phyloP scores from a whole-genome alignment of 768 basidiomycete species.

The Cantharellus cinnabarinus region DNA sequence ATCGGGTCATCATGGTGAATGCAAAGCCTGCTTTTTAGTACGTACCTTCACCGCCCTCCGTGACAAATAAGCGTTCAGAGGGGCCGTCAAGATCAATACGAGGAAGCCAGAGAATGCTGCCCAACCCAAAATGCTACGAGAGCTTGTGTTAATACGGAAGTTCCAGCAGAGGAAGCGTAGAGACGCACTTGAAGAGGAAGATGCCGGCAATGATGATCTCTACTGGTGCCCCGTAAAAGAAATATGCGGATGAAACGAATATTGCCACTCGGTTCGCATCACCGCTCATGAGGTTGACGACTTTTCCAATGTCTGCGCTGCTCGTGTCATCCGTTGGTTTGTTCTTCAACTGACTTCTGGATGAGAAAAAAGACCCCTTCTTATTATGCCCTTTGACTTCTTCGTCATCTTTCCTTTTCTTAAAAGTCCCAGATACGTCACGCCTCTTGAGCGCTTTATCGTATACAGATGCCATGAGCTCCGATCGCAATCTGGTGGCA shows the following conservation, averaged over 20 bases:
- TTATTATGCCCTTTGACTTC: constrained; percentile 3
- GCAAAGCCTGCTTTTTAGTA: background rate
- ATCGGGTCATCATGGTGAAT: background rate
- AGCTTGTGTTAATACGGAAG: background rate
- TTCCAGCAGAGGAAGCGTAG: background rate
- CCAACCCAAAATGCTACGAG: constrained; percentile 34
- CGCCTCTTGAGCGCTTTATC: constrained; percentile 69
- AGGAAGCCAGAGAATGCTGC: constrained; percentile 61
- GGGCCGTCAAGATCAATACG: constrained; percentile 45
- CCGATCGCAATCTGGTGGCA: constrained; percentile 45
- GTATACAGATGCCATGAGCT: constrained; percentile 73
- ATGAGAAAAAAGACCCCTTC: constrained; percentile 1
- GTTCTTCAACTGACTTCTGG: constrained; percentile 5
- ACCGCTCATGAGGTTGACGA: constrained; percentile 68
- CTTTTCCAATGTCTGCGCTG: constrained; percentile 75
- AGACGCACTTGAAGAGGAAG: constrained; percentile 54
- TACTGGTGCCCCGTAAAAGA: constrained; percentile 49
- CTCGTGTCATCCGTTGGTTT: constrained; percentile 15
- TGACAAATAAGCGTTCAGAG: constrained; percentile 48
- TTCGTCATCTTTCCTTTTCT: background rate
- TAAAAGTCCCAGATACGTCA: constrained; percentile 60
- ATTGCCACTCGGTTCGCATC: constrained; percentile 23
- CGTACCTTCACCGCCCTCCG: constrained; percentile 24
- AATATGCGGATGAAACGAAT: constrained; percentile 36
- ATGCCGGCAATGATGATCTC: constrained; percentile 51